Conservation (phyloP, 2,329 filamentous ascomycete species). For the Cercospora sp. region DNA sequence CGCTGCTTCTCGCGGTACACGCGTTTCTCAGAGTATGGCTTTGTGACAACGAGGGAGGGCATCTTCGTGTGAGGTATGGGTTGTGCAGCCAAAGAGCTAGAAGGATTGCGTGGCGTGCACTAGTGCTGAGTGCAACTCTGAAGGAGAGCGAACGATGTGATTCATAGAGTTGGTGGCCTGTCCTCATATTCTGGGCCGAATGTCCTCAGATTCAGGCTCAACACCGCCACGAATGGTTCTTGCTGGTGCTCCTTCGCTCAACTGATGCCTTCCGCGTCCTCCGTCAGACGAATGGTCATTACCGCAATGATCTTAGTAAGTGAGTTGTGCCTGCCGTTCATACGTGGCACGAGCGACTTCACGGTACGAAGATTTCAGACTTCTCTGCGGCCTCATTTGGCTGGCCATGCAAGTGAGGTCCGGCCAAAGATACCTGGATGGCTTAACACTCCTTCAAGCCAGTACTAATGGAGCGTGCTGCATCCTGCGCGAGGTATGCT, state of each 20-base stretch:
- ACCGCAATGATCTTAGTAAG: not conserved
- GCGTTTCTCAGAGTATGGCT: not conserved
- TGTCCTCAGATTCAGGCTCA: not conserved
- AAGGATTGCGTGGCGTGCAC: not conserved
- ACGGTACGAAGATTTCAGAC: not conserved
- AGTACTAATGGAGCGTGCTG: not conserved
- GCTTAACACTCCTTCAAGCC: no score
- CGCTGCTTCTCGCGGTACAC: not conserved
- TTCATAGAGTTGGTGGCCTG: not conserved
- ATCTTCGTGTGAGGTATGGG: not conserved
- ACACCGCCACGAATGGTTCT: not conserved
- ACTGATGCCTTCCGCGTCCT: not conserved
- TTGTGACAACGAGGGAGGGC: not conserved
- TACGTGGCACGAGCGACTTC: not conserved
- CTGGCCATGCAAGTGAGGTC: not conserved
- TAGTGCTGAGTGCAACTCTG: not conserved
- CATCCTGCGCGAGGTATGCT: not conserved
- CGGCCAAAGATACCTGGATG: not conserved
- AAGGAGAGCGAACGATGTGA: not conserved
- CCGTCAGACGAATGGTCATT: not conserved
- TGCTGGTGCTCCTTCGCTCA: not conserved
- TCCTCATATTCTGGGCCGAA: not conserved
- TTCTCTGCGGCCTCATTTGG: not conserved
- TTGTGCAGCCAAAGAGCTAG: not conserved
- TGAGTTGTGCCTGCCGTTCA: not conserved